phyloP scores from a whole-genome alignment of 805 yeast genomes.

The Millerozyma miso region DNA sequence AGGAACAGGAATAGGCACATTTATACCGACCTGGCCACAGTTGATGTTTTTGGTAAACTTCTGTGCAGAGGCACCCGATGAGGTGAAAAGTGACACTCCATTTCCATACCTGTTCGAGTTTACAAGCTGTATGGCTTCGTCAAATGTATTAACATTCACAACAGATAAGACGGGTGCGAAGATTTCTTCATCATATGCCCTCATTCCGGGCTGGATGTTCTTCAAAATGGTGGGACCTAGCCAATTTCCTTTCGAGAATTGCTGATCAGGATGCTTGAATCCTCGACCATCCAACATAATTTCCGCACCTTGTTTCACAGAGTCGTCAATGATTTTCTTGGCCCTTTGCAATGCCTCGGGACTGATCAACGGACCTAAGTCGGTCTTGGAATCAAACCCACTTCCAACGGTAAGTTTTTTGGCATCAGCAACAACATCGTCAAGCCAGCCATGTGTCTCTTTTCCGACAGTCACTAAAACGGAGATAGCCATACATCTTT shows the following conservation, averaged over 20 bases:
- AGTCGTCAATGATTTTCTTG: conserved; percentile 50
- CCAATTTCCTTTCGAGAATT: conserved; percentile 55
- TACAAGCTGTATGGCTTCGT: conserved; percentile 62
- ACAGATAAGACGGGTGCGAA: conserved; percentile 73
- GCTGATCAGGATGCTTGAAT: conserved; percentile 33
- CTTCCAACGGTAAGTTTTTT: conserved; percentile 54
- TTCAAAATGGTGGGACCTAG: conserved; percentile 67
- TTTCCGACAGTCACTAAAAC: conserved; percentile 70
- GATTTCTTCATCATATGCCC: conserved; percentile 69
- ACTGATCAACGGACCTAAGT: conserved; percentile 71
- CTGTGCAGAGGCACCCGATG: conserved; percentile 66
- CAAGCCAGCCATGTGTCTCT: conserved; percentile 53
- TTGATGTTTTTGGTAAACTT: conserved; percentile 64
- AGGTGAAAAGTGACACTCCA: conserved; percentile 67
- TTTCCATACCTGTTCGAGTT: conserved; percentile 62
- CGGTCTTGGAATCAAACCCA: conserved; percentile 61
- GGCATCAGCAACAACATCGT: conserved; percentile 57
- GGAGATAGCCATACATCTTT: conserved; percentile 77
- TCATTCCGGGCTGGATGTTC: conserved; percentile 62
- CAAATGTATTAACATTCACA: conserved; percentile 58
- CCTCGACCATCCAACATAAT: conserved; percentile 62
- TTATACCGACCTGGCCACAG: conserved; percentile 74
- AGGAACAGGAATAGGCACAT: conserved; percentile 79
- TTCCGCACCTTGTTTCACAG: conserved; percentile 58
- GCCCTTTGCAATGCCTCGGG: conserved; percentile 54